Base-by-base conservation (phyloP, 192 early-diverging fungal species). In the Coemansia sp. region DNA sequence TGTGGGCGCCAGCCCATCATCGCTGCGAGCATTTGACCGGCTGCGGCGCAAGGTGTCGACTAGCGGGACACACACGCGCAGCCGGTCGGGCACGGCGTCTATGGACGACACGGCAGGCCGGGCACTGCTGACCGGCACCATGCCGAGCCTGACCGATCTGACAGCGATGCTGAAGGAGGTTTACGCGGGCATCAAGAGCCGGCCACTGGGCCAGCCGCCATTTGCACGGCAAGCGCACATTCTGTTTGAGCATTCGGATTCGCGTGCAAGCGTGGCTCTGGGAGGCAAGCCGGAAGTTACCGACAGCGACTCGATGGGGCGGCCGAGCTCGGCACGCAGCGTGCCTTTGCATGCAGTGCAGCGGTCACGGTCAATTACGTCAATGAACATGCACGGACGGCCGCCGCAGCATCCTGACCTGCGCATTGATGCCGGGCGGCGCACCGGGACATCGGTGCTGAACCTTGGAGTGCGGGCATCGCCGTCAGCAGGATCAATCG, bases 1-100 rank as follows among this genome's bases (percentile, higher is more conserved):
- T 6, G 32, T 68, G 46, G 56, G 62, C 6, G 23, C 51, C 18
- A 76, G 72, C 50, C 72, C 67, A 5, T 70, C 74, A 1, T 77
- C 74, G 36, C 48, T 66, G 37, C 67, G 74, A 5, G 74, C 74
- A 4, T 70, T 77, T 15, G 74, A 77, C 44, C 59, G 74, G 11
- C 68, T 77, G 43, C 74, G 74, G 20, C 74, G 74, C 60, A 77
- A 77, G 49, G 74, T 77, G 36, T 77, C 74, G 16, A 77, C 74
- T 11, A 70, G 43, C 30, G 68, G 74, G 17, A 44, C 74, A 2
- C 74, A 76, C 18, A 30, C 20, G 31, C 73, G 73, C 6, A 69
- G 63, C 20, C 67, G 67, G 6, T 76, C 73, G 20, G 67, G 67
- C 3, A 70, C 62, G 0, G 26, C 57, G 52, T 63, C 74, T 46